A percentile compares a stretch with the other conserved stretches of the same genome.
These are phyloP conservation scores for Elsinoe necatrix DNA, from an alignment of 2,329 filamentous ascomycete species.

Conservation along the genomic window DNA sequence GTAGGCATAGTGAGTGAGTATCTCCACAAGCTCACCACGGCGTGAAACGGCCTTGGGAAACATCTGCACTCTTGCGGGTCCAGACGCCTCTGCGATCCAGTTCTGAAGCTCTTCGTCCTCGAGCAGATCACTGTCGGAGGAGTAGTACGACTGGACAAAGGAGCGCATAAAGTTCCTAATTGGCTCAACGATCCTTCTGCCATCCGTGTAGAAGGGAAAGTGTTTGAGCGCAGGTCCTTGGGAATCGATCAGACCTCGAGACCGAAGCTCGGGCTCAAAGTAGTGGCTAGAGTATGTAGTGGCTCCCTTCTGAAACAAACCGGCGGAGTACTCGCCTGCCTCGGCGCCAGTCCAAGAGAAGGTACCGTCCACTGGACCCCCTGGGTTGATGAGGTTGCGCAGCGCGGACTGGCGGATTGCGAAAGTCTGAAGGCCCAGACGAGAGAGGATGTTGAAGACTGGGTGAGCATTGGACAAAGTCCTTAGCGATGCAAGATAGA, in stretches of 20 bases:
- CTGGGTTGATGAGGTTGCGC: background rate
- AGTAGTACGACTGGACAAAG: constrained; percentile 42
- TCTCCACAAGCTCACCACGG: constrained; percentile 30
- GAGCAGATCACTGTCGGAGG: constrained; percentile 25
- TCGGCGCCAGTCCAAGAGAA: constrained; percentile 22
- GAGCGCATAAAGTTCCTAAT: constrained; percentile 34
- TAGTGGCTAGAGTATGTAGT: constrained; percentile 35
- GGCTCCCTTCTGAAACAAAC: constrained; percentile 21
- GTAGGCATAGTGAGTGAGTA: constrained; percentile 38
- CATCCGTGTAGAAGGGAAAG: constrained; percentile 42
- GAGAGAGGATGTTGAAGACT: constrained; percentile 33
- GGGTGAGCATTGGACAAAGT: constrained; percentile 41
- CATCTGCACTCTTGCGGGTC: constrained; percentile 32
- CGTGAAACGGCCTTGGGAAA: constrained; percentile 31
- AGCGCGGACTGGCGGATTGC: background rate
- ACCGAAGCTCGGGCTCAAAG: constrained; percentile 32
- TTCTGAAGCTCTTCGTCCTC: constrained; percentile 37
- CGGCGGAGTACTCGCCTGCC: background rate
- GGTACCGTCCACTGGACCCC: constrained; percentile 19
- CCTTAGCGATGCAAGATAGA: constrained; percentile 40
- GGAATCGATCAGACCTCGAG: constrained; percentile 36
- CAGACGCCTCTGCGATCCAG: constrained; percentile 39
- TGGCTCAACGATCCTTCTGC: constrained; percentile 29
- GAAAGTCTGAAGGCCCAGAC: constrained; percentile 27
- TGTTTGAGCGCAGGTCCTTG: constrained; percentile 32